Evolutionary conservation across 441 rosid species (phyloP), one percentile per base, ranked within the genome.

Genomic region (Adansonia rubrostipa): DNA sequence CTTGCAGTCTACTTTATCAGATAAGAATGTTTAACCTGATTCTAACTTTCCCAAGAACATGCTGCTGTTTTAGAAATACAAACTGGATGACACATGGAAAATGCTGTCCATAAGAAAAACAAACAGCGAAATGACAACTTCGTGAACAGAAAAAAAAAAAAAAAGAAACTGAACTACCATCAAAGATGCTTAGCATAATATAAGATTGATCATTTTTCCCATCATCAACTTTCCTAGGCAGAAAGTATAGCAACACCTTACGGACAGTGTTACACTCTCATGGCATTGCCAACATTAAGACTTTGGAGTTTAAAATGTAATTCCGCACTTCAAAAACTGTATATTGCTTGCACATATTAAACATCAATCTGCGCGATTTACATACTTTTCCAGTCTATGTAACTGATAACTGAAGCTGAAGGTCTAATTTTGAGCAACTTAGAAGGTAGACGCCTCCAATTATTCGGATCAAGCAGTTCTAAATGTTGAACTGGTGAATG

Each of bases 391-490:
- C 36, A 3, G 15, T 71, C 64, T 71, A 63, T n/a, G 3, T 33
- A 33, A 33, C 36, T 33, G 36, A 76, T 45, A 17, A 45, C 53
- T 24, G 44, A 56, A 80, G 56, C 77, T 10, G 57, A 44, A 24
- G 56, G 60, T 73, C 82, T 56, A 11, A 15, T 58, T 70, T n/a
- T 42, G 75, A 75, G 67, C 75, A 79, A 65, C 65, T 72, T 3
- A 70, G 61, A 73, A 22, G 44, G 42, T 17, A 44, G 40, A 58
- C 13, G 56, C 40, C 71, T 57, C 33, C 47, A 7, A 24, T 86
- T 81, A 79, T 84, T 84, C 61, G 45, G 71, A 84, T 73, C 72
- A 68, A 74, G 57, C 51, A 36, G 77, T 40, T 77, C 24, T 28
- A 57, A 64, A 65, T 64, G 44, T 62, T 53, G 60, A 72, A 61